phyloP scores from a whole-genome alignment of 1,139 yeast species.

The Trichomonascaceae sp. region DNA sequence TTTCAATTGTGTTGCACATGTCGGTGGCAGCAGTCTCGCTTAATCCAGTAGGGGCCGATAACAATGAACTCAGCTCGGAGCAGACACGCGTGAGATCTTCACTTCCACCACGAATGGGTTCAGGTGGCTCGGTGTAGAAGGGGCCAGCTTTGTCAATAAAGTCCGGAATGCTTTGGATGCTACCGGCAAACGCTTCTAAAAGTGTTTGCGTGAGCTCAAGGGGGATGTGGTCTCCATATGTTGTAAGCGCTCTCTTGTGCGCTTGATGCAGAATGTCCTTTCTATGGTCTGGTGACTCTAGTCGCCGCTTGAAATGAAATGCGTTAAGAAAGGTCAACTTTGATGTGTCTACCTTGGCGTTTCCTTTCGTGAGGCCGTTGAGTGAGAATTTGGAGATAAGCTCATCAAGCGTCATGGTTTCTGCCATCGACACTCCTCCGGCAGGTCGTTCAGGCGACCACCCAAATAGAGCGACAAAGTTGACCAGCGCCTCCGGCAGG shows the following conservation, averaged over 20 bases:
- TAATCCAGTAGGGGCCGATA: too few relatives aligned
- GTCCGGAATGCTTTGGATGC: not conserved
- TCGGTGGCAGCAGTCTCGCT: too few relatives aligned
- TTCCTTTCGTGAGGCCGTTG: slow-evolving; percentile 75
- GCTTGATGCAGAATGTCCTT: not conserved
- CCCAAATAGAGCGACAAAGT: slow-evolving; percentile 83
- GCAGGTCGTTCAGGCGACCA: slow-evolving; percentile 67
- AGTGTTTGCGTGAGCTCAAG: not conserved
- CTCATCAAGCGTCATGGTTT: slow-evolving; percentile 44
- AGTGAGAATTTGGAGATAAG: slow-evolving; percentile 39
- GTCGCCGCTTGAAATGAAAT: slow-evolving; percentile 32
- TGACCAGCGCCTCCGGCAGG: slow-evolving; percentile 74
- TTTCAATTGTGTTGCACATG: too few relatives aligned
- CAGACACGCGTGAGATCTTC: too few relatives aligned
- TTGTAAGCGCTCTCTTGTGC: not conserved
- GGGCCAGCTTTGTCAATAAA: slow-evolving; percentile 1
- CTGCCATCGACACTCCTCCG: slow-evolving; percentile 39
- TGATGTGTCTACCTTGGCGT: slow-evolving; percentile 75
- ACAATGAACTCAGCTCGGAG: too few relatives aligned
- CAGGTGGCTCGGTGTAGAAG: slow-evolving; percentile 5
- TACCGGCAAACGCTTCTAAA: not conserved
- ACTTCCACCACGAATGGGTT: too few relatives aligned
- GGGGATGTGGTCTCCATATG: not conserved
- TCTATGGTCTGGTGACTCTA: slow-evolving; percentile 6
- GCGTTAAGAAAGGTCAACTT: slow-evolving; percentile 70